Percentiles rank a stretch among this genome's conserved stretches.
These are phyloP conservation scores for Eucalyptus brandiana DNA, from an alignment of 345 rosid genomes.

Conservation along the genomic window DNA sequence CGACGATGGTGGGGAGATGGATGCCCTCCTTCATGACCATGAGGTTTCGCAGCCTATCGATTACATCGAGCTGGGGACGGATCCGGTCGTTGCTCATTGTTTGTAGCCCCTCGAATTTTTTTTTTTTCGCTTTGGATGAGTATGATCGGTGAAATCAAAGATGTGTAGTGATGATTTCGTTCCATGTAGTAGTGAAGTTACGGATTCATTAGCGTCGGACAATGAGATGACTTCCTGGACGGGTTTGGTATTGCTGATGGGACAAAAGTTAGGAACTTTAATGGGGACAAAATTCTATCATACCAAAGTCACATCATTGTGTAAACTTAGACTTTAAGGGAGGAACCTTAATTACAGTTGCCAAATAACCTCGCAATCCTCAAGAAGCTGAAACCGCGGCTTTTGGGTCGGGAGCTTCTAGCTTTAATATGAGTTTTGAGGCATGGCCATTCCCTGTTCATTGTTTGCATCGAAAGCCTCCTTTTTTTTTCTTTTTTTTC, in stretches of 20 bases:
- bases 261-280: neutral
- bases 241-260: neutral
- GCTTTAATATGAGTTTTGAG: neutral
- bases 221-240: neutral
- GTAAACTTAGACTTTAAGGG: neutral
- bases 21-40: constrained; percentile 33
- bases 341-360: neutral
- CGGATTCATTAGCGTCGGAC: neutral
- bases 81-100: neutral
- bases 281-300: neutral
- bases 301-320: neutral
- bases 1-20: constrained; percentile 43
- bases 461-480: neutral
- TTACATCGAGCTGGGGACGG: constrained; percentile 35
- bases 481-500: neutral
- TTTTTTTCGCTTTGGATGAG: neutral
- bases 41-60: constrained; percentile 24
- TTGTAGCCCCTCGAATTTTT: neutral
- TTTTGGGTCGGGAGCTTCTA: neutral
- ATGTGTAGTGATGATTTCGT: neutral
- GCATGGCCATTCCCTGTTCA: neutral
- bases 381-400: neutral
- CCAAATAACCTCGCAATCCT: neutral
- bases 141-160: neutral
- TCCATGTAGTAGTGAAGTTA: neutral